phyloP scores from a whole-genome alignment of 1,139 yeast species.

The Hyphopichia burtonii region DNA sequence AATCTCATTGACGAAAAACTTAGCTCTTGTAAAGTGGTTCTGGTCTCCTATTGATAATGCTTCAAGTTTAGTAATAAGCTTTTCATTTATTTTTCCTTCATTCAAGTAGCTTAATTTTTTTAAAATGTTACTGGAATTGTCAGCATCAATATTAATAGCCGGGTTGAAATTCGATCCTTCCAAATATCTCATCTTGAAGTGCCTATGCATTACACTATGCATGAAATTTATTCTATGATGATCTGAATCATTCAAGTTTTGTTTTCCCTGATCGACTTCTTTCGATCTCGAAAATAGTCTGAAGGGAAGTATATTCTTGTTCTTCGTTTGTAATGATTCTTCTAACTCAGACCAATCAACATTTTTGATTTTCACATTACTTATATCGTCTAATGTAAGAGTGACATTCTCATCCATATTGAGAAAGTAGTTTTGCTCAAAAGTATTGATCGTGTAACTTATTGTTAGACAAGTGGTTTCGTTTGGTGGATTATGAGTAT shows the following conservation, averaged over 20 bases:
- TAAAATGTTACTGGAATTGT: slow-evolving; percentile 7
- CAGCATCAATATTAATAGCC: background rate
- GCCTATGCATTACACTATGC: slow-evolving; percentile 28
- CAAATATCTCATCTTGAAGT: slow-evolving; percentile 32
- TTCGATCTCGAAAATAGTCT: slow-evolving; percentile 18
- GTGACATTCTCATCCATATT: slow-evolving; percentile 17
- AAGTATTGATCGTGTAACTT: slow-evolving; percentile 32
- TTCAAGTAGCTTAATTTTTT: slow-evolving; percentile 8
- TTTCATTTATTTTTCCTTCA: slow-evolving; percentile 6
- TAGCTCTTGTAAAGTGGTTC: slow-evolving; percentile 9
- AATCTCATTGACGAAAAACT: slow-evolving; percentile 27
- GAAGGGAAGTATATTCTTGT: slow-evolving; percentile 19
- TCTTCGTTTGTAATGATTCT: slow-evolving; percentile 26
- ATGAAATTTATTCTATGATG: slow-evolving; percentile 35
- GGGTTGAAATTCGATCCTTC: slow-evolving; percentile 25
- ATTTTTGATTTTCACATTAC: slow-evolving; percentile 18
- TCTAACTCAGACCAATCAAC: slow-evolving; percentile 21
- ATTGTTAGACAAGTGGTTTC: slow-evolving; percentile 34
- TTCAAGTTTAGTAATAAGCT: slow-evolving; percentile 9
- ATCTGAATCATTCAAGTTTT: slow-evolving; percentile 21
- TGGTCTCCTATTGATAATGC: slow-evolving; percentile 1
- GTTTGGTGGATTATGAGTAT: background rate
- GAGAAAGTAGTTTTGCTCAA: slow-evolving; percentile 33
- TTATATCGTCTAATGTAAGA: slow-evolving; percentile 14
- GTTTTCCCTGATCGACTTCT: slow-evolving; percentile 6